phyloP scores from a whole-genome alignment of 2,329 filamentous ascomycete species.

The Fusarium subtropicale region DNA sequence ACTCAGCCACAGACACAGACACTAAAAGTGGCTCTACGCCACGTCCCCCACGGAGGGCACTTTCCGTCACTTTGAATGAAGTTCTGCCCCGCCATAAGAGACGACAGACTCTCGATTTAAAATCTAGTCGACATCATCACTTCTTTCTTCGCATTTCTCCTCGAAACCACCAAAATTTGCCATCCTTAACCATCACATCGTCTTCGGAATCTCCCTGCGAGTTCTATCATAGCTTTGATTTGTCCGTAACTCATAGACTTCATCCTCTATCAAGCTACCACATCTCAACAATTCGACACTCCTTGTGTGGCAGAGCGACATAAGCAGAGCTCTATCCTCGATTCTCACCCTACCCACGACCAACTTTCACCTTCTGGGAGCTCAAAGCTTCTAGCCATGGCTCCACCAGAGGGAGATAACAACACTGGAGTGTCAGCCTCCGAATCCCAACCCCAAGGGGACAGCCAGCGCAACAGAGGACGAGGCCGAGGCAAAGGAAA shows the following conservation, averaged over 20 bases:
- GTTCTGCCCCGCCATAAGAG: conserved; percentile 44
- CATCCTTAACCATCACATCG: neutral
- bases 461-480: conserved; percentile 53
- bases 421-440: conserved; percentile 27
- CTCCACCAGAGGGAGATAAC: conserved; percentile 32
- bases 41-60: conserved; percentile 26
- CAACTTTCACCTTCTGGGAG: conserved; percentile 1
- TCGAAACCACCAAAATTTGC: neutral
- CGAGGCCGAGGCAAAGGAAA: conserved; percentile 58
- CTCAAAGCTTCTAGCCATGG: conserved; percentile 26
- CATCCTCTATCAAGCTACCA: neutral
- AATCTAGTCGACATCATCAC: conserved; percentile 44
- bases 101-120: conserved; percentile 37
- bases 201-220: neutral
- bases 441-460: conserved; percentile 40
- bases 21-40: conserved; percentile 26
- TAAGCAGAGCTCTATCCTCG: conserved; percentile 13
- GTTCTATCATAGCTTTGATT: neutral
- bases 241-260: neutral
- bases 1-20: conserved; percentile 34
- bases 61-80: conserved; percentile 20
- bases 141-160: conserved; percentile 13
- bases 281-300: conserved; percentile 9
- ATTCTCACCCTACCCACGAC: conserved; percentile 7
- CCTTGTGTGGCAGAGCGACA: conserved; percentile 20